These are phyloP conservation scores for Geranium incanum DNA, from an alignment of 441 rosid species.

Conservation along the genomic window DNA sequence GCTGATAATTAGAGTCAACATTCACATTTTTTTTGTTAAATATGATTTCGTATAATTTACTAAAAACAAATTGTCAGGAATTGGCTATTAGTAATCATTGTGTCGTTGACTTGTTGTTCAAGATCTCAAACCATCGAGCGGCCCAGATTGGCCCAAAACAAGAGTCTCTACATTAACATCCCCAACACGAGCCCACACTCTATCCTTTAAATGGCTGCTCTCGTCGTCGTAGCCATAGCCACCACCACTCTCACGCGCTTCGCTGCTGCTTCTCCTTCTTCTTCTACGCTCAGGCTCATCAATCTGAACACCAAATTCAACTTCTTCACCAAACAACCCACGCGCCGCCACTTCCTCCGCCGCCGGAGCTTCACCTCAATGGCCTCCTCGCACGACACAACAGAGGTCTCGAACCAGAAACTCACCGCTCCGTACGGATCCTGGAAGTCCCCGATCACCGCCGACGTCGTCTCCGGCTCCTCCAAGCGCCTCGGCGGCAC, in stretches of 20 bases:
- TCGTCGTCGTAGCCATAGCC: slow-evolving; percentile 13
- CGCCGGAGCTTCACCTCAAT: slow-evolving; percentile 13
- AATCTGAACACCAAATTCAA: background rate
- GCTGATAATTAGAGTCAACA: too few relatives aligned
- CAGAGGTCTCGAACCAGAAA: slow-evolving; percentile 20
- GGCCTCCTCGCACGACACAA: slow-evolving; percentile 25
- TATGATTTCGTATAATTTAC: too few relatives aligned
- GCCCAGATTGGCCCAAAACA: background rate
- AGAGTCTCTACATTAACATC: background rate
- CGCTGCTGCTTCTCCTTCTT: slow-evolving; percentile 15
- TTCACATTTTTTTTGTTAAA: too few relatives aligned
- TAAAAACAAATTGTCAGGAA: too few relatives aligned
- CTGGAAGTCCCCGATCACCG: slow-evolving; percentile 94
- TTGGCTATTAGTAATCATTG: background rate
- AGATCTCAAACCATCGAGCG: background rate
- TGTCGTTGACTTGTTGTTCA: background rate
- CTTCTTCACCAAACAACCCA: background rate
- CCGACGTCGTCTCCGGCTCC: slow-evolving; percentile 76
- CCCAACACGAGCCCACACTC: background rate
- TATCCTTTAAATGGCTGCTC: slow-evolving; percentile 20
- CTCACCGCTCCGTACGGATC: slow-evolving; percentile 73
- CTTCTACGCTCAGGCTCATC: slow-evolving; percentile 12
- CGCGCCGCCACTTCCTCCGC: background rate
- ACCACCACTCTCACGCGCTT: slow-evolving; percentile 29
- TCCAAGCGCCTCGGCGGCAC: slow-evolving; percentile 77